Percentiles rank a stretch among this genome's conserved stretches.
These are phyloP conservation scores for Cardamine chenopodiifolia DNA, from an alignment of 345 rosid genomes.

Conservation along the genomic window DNA sequence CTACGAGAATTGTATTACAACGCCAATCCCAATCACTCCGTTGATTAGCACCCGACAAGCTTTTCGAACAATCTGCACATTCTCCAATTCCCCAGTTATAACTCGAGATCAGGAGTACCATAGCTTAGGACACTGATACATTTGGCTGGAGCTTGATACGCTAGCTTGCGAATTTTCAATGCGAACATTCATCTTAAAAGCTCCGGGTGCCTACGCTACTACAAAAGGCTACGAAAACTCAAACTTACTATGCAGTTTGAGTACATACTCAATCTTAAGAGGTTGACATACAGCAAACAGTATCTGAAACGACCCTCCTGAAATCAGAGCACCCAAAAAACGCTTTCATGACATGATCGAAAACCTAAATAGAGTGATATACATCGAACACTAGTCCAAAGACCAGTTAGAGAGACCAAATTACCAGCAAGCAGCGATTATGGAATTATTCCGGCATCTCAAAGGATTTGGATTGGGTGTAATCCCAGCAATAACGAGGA, in stretches of 20 bases:
- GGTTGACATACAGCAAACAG: conserved; percentile 6
- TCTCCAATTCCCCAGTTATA: not conserved
- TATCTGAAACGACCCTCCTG: not conserved
- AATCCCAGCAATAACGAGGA: not conserved
- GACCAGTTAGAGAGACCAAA: not conserved
- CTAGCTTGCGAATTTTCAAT: not conserved
- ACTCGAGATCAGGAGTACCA: not conserved
- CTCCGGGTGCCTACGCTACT: not conserved
- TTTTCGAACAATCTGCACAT: not conserved
- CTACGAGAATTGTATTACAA: not conserved
- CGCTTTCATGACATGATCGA: not conserved
- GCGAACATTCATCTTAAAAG: not conserved
- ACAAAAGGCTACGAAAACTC: not conserved
- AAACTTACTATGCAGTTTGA: not conserved
- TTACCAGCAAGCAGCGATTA: not conserved
- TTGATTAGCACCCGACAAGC: not conserved
- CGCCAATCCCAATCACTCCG: not conserved
- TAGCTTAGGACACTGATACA: not conserved
- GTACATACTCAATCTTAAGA: not conserved
- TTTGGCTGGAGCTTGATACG: not conserved
- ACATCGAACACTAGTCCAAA: not conserved
- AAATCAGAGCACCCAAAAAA: not conserved
- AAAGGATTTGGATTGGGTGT: not conserved
- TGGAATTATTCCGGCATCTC: not conserved
- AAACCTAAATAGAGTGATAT: conserved; percentile 10